Evolutionary conservation across 306 rosid genomes (phyloP).

Genomic region (Gastrolobium bilobum): DNA sequence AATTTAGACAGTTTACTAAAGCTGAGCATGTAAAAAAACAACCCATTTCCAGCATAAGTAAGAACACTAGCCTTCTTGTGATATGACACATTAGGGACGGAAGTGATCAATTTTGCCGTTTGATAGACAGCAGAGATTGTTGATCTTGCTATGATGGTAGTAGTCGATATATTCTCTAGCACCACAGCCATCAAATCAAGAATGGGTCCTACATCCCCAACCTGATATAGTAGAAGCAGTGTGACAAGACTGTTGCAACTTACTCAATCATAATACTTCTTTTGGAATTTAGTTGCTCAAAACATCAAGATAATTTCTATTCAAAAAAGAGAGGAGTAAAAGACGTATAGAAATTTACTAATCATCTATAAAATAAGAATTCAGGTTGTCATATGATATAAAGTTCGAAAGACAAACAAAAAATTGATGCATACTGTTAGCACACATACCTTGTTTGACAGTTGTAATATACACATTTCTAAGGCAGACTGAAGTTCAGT

Average conservation of each 20-base stretch:
- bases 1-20: conserved; percentile 43
- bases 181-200: conserved; percentile 91
- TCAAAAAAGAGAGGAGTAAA: background rate
- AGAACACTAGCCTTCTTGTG: conserved; percentile 74
- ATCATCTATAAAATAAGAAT: background rate
- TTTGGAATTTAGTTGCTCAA: conserved; percentile 21
- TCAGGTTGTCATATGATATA: conserved; percentile 8
- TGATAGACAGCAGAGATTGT: conserved; percentile 83
- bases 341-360: conserved; percentile 28
- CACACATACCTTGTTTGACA: conserved; percentile 76
- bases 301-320: conserved; percentile 30
- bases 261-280: conserved; percentile 35
- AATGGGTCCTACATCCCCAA: conserved; percentile 93
- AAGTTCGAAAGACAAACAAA: conserved; percentile 38
- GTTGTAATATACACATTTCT: conserved; percentile 79
- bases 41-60: conserved; percentile 39
- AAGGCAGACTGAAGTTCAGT: conserved; percentile 76
- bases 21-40: conserved; percentile 41
- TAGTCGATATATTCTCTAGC: conserved; percentile 76
- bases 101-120: conserved; percentile 76
- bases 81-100: conserved; percentile 83
- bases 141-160: conserved; percentile 73
- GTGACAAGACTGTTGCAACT: conserved; percentile 38
- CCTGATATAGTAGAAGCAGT: conserved; percentile 58
- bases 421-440: conserved; percentile 25